Percentiles rank a stretch among this genome's conserved stretches.
Evolutionary conservation across 2,329 filamentous ascomycete genomes (phyloP).

Genomic region (Thermomyces lanuginosus): DNA sequence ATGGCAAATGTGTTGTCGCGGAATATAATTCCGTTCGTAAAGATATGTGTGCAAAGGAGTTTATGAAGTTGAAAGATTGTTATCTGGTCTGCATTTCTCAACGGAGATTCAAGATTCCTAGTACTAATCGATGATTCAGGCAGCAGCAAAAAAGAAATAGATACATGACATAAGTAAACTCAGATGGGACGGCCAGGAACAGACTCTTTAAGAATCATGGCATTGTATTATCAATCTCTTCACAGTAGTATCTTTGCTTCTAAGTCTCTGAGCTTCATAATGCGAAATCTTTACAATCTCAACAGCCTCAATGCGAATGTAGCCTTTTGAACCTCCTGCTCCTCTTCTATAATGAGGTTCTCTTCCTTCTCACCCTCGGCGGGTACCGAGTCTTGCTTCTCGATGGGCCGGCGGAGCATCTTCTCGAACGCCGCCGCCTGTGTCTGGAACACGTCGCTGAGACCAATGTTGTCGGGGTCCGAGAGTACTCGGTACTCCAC

Average conservation of each 20-base stretch:
- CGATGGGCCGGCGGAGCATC: slow-evolving; percentile 58
- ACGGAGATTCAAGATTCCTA: background rate
- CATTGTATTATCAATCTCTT: slow-evolving; percentile 3
- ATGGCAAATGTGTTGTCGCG: slow-evolving; percentile 78
- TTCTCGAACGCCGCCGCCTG: slow-evolving; percentile 58
- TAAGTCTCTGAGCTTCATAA: slow-evolving; percentile 3
- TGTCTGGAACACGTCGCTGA: slow-evolving; percentile 52
- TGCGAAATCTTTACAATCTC: slow-evolving; percentile 40
- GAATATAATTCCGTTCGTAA: slow-evolving; percentile 86
- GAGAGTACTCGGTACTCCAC: slow-evolving; percentile 79
- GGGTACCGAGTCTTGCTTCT: slow-evolving; percentile 41
- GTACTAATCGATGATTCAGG: slow-evolving; percentile 20
- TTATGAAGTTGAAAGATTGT: slow-evolving; percentile 71
- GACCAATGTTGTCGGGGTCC: slow-evolving; percentile 60
- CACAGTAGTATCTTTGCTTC: slow-evolving; percentile 3
- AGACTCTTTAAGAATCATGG: slow-evolving; percentile 1
- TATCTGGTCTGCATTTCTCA: slow-evolving; percentile 45
- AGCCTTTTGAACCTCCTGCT: slow-evolving; percentile 72
- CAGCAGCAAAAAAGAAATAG: slow-evolving; percentile 36
- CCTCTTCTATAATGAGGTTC: slow-evolving; percentile 59
- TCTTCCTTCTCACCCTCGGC: slow-evolving; percentile 43
- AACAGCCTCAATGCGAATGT: slow-evolving; percentile 62
- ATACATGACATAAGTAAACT: slow-evolving; percentile 2
- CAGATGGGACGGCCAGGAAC: slow-evolving; percentile 1
- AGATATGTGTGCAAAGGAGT: slow-evolving; percentile 77